These are phyloP conservation scores for Cephaloascus fragrans DNA, from an alignment of 805 yeast species.

Conservation along the genomic window DNA sequence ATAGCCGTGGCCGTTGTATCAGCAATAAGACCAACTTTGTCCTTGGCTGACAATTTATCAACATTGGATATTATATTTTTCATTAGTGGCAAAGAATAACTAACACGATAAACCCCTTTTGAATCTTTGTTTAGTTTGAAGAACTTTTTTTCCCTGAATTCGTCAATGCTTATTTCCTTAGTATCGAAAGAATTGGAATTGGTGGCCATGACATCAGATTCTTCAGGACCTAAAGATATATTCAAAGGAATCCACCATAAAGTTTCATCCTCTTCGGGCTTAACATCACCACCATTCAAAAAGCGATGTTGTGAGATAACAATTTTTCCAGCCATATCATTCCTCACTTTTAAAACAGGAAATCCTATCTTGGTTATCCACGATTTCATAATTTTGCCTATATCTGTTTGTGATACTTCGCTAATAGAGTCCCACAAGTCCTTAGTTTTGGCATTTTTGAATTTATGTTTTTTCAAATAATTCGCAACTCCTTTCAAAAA, in stretches of 20 bases:
- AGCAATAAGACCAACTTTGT: slow-evolving; percentile 45
- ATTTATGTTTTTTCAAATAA: slow-evolving; percentile 55
- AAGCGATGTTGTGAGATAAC: slow-evolving; percentile 49
- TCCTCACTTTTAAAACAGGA: slow-evolving; percentile 49
- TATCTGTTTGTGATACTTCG: slow-evolving; percentile 53
- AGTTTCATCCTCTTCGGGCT: slow-evolving; percentile 45
- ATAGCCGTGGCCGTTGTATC: slow-evolving; percentile 40
- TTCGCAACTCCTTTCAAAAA: slow-evolving; percentile 67
- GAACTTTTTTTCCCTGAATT: slow-evolving; percentile 15
- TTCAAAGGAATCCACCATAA: slow-evolving; percentile 53
- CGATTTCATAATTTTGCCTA: slow-evolving; percentile 47
- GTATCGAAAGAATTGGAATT: slow-evolving; percentile 14
- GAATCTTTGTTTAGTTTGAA: slow-evolving; percentile 42
- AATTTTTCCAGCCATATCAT: slow-evolving; percentile 23
- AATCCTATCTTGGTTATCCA: slow-evolving; percentile 73
- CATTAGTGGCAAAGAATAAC: slow-evolving; percentile 34
- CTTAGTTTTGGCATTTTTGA: slow-evolving; percentile 61
- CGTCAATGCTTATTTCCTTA: slow-evolving; percentile 11
- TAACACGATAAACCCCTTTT: slow-evolving; percentile 44
- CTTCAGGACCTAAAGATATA: slow-evolving; percentile 13
- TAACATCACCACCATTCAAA: slow-evolving; percentile 52
- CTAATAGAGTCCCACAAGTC: slow-evolving; percentile 66
- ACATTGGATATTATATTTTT: slow-evolving; percentile 28
- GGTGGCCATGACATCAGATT: slow-evolving; percentile 1
- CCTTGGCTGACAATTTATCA: slow-evolving; percentile 28